Percentiles rank a stretch among this genome's conserved stretches.
phyloP scores from a whole-genome alignment of 106 monocot species.

The Platanthera zijinensis region DNA sequence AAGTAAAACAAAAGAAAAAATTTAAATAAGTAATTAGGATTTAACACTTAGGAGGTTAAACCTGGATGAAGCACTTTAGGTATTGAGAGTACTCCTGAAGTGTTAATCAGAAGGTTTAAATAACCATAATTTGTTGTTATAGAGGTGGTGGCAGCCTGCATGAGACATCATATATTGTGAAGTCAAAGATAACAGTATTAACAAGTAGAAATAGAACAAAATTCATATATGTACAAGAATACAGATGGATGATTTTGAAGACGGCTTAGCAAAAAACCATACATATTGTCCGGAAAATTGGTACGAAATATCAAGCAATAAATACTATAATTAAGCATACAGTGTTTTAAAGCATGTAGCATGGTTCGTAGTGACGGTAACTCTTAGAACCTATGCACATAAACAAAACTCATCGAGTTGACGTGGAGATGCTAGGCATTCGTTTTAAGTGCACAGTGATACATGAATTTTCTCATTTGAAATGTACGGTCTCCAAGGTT shows the following conservation, averaged over 20 bases:
- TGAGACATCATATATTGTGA: not conserved
- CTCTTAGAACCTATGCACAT: too few species aligned
- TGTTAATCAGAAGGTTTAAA: slow-evolving; percentile 86
- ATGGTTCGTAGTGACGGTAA: too few species aligned
- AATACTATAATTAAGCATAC: too few species aligned
- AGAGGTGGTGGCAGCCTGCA: slow-evolving; percentile 56
- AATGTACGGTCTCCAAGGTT: too few species aligned
- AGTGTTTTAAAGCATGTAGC: too few species aligned
- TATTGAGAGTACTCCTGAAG: slow-evolving; percentile 84
- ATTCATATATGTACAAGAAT: not conserved
- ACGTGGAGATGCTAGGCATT: too few species aligned
- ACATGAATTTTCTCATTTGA: too few species aligned
- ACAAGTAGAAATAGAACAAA: not conserved
- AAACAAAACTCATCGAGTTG: too few species aligned
- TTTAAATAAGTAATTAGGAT: not conserved
- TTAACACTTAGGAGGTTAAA: slow-evolving; percentile 7
- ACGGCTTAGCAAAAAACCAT: not conserved
- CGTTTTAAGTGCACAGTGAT: too few species aligned
- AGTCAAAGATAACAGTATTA: not conserved
- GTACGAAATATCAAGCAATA: too few species aligned
- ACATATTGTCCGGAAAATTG: not conserved
- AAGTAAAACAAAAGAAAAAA: not conserved
- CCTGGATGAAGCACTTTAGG: slow-evolving; percentile 85
- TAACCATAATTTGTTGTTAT: slow-evolving; percentile 49
- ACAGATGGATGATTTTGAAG: not conserved